Conservation (phyloP, 371 early-diverging fungal genomes). For the Mycotypha africana region DNA sequence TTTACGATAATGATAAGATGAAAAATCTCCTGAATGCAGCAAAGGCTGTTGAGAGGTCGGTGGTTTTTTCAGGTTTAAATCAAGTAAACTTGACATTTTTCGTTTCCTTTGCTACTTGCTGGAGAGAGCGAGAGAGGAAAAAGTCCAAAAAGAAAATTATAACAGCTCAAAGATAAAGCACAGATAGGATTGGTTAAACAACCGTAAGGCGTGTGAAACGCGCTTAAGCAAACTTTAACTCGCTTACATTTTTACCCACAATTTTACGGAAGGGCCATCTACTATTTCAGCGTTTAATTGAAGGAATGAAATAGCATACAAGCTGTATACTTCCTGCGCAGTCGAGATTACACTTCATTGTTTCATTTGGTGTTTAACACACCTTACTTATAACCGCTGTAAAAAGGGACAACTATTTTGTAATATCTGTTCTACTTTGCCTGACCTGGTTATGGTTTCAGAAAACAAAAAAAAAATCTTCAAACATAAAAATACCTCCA, state of each 20-base stretch:
- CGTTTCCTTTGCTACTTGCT: slow-evolving; percentile 10
- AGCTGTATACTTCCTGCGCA: background rate
- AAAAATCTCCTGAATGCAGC: no score
- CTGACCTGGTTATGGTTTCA: background rate
- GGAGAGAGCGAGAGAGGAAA: background rate
- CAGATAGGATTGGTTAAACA: background rate
- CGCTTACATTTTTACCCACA: background rate
- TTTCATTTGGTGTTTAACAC: background rate
- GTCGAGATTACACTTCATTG: background rate
- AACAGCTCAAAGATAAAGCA: background rate
- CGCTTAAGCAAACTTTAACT: background rate
- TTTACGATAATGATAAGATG: background rate
- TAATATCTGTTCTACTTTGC: no score
- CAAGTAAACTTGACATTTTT: no score
- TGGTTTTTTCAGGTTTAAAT: slow-evolving; percentile 1
- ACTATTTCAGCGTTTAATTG: background rate
- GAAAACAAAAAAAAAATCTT: background rate
- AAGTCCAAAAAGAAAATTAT: background rate
- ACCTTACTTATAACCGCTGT: background rate
- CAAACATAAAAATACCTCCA: background rate
- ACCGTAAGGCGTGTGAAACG: background rate
- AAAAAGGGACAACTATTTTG: background rate
- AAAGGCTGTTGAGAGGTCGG: slow-evolving; percentile 8
- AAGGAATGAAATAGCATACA: background rate
- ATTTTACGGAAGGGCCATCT: background rate